Conservation (phyloP, 129 eudicot species). For the Erigeron canadensis region DNA sequence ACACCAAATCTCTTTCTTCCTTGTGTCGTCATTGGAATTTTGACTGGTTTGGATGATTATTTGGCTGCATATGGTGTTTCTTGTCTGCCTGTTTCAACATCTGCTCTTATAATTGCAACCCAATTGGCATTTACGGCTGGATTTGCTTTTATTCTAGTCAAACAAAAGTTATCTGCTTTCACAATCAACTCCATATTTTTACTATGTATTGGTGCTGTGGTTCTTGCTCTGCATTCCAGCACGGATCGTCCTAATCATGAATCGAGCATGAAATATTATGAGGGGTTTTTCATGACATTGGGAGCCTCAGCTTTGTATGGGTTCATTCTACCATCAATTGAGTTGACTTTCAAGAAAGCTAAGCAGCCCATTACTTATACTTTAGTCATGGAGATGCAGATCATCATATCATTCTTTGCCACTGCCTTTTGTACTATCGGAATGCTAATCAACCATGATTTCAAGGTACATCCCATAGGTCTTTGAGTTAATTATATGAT, state of each 20-base stretch:
- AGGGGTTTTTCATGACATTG: conserved; percentile 48
- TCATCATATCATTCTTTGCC: conserved; percentile 49
- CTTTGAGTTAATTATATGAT: too few species aligned
- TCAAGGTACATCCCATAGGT: too few species aligned
- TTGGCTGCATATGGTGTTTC: conserved; percentile 41
- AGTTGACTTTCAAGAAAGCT: conserved; percentile 44
- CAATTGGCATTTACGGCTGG: conserved; percentile 57
- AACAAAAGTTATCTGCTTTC: conserved; percentile 39
- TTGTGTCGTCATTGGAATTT: conserved; percentile 39
- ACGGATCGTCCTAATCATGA: conserved; percentile 47
- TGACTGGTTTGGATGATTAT: conserved; percentile 47
- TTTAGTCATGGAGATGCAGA: conserved; percentile 61
- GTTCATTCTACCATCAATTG: conserved; percentile 40
- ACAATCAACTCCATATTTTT: conserved; percentile 38
- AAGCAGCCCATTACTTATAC: conserved; percentile 41
- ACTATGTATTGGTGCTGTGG: conserved; percentile 42
- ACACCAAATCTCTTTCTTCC: conserved; percentile 33
- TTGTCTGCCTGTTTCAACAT: conserved; percentile 47
- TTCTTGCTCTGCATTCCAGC: conserved; percentile 46
- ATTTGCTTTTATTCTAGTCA: conserved; percentile 51
- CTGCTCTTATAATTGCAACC: conserved; percentile 45
- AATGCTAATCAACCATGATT: conserved; percentile 37
- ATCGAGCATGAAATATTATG: conserved; percentile 31
- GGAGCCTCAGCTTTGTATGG: conserved; percentile 49
- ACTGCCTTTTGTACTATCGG: conserved; percentile 51